Percentiles rank a stretch among this genome's conserved stretches.
These are phyloP conservation scores for Saturnispora besseyi DNA, from an alignment of 805 yeast genomes.

Conservation along the genomic window DNA sequence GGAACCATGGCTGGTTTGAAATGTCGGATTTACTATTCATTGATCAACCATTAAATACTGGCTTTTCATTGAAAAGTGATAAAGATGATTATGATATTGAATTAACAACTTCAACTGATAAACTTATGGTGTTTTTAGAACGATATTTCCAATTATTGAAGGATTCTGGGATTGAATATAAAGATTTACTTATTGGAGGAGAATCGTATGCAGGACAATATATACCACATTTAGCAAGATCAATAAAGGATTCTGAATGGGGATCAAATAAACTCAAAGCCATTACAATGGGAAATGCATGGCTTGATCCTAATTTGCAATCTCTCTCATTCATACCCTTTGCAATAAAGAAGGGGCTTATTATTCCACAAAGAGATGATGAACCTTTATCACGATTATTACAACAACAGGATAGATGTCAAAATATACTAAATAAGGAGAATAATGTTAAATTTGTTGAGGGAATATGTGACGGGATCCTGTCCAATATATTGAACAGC, in stretches of 20 bases:
- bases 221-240: constrained; percentile 76
- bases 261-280: constrained; percentile 43
- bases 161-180: constrained; percentile 41
- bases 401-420: constrained; percentile 50
- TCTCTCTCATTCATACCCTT: constrained; percentile 73
- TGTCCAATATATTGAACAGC: constrained; percentile 30
- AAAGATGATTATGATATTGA: constrained; percentile 44
- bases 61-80: constrained; percentile 53
- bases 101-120: constrained; percentile 46
- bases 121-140: constrained; percentile 57
- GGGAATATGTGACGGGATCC: constrained; percentile 33
- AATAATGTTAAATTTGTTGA: constrained; percentile 18
- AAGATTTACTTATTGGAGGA: constrained; percentile 72
- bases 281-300: constrained; percentile 81
- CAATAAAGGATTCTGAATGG: constrained; percentile 39
- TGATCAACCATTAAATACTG: constrained; percentile 95
- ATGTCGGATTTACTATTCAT: constrained; percentile 72
- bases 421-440: constrained; percentile 35
- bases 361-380: constrained; percentile 26
- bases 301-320: constrained; percentile 86
- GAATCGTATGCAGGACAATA: constrained; percentile 98
- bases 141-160: constrained; percentile 68
- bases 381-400: constrained; percentile 33
- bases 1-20: constrained; percentile 77
- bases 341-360: constrained; percentile 47